phyloP scores from a whole-genome alignment of 306 rosid species.

The Prunus persica region Prunus_persica_NCBIv2 NC_034012.1:8979001-8979500 shows the following conservation, averaged over 20 bases:
- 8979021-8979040: not conserved
- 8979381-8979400: slow-evolving; percentile 95
- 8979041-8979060: not conserved
- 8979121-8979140: not conserved
- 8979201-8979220: slow-evolving; percentile 72
- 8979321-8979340: slow-evolving; percentile 59
- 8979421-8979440: slow-evolving; percentile 86
- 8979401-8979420: slow-evolving; percentile 93
- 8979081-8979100: not conserved
- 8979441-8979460: slow-evolving; percentile 85
- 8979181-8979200: not conserved
- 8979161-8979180: not conserved
- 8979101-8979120: not conserved
- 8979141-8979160: not conserved
- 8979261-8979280: slow-evolving; percentile 95
- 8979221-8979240: slow-evolving; percentile 98
- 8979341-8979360: slow-evolving; percentile 91
- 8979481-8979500: not conserved
- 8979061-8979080: not conserved
- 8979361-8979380: slow-evolving; percentile 97
- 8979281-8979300: slow-evolving; percentile 92
- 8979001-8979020: slow-evolving; percentile 10
- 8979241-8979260: slow-evolving; percentile 95
- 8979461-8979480: slow-evolving; percentile 57
- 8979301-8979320: slow-evolving; percentile 60